Evolutionary conservation across 1,139 yeast species (phyloP).

Genomic region (Candida labiduridarum): DNA sequence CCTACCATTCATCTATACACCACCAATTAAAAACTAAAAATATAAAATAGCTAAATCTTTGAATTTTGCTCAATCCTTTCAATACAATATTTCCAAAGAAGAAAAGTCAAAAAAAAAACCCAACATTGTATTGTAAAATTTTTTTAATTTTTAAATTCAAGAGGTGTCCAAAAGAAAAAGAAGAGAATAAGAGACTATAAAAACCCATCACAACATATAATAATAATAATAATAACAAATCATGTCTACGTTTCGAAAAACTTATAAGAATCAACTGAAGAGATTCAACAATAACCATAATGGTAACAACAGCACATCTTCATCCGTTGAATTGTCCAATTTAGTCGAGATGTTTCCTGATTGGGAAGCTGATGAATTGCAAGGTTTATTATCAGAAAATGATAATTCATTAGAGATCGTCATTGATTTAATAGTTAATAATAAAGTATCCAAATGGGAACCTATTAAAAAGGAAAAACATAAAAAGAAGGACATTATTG

Average conservation of each 20-base stretch:
- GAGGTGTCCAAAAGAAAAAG: no score
- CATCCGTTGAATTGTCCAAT: constrained; percentile 48
- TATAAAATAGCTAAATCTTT: no score
- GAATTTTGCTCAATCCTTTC: no score
- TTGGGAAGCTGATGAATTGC: constrained; percentile 88
- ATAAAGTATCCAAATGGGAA: constrained; percentile 65
- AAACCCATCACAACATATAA: neutral
- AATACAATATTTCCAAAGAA: no score
- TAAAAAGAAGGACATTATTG: constrained; percentile 37
- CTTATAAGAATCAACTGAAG: constrained; percentile 49
- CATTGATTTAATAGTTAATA: constrained; percentile 85
- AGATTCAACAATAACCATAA: constrained; percentile 32
- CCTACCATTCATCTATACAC: no score
- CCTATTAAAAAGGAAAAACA: constrained; percentile 54
- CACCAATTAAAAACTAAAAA: no score
- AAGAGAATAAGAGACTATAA: no score
- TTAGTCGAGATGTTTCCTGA: constrained; percentile 90
- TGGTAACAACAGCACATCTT: constrained; percentile 18
- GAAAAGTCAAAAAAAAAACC: no score
- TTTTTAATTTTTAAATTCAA: no score
- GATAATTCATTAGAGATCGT: constrained; percentile 73
- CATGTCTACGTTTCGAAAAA: constrained; percentile 44
- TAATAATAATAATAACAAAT: neutral
- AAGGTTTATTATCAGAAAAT: constrained; percentile 73
- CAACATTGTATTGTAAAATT: no score